These are phyloP conservation scores for Globisporangium barbulae DNA, from an alignment of 352 stramenopile genomes.

Conservation along the genomic window DNA sequence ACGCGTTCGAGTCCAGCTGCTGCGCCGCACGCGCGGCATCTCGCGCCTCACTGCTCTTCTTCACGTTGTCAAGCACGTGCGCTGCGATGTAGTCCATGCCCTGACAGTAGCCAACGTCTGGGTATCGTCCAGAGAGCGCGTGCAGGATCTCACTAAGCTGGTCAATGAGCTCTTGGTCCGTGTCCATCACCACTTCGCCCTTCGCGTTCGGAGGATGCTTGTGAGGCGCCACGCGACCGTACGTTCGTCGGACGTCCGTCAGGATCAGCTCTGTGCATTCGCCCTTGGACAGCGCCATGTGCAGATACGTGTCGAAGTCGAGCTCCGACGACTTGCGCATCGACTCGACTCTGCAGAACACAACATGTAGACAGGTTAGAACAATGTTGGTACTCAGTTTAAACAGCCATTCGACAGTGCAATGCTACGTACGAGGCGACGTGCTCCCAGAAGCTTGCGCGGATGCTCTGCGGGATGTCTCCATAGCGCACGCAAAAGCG, in stretches of 20 bases:
- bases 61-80: conserved; percentile 78
- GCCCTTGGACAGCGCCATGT: conserved; percentile 83
- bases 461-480: conserved; percentile 44
- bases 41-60: conserved; percentile 54
- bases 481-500: conserved; percentile 84
- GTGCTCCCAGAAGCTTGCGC: conserved; percentile 80
- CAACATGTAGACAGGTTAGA: background rate
- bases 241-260: conserved; percentile 82
- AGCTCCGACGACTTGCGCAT: conserved; percentile 50
- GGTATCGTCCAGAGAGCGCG: conserved; percentile 71
- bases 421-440: conserved; percentile 25
- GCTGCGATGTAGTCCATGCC: conserved; percentile 88
- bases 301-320: conserved; percentile 83
- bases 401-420: background rate
- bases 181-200: conserved; percentile 42
- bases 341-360: conserved; percentile 21
- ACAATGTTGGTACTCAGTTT: background rate
- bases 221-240: conserved; percentile 77
- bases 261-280: conserved; percentile 80
- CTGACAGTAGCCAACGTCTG: conserved; percentile 84
- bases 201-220: conserved; percentile 57
- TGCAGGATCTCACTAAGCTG: conserved; percentile 83
- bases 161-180: conserved; percentile 66
- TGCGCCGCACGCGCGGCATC: conserved; percentile 14
- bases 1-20: conserved; percentile 2